phyloP scores from a whole-genome alignment of 352 stramenopile genomes.

The Globisporangium barbulae region DNA sequence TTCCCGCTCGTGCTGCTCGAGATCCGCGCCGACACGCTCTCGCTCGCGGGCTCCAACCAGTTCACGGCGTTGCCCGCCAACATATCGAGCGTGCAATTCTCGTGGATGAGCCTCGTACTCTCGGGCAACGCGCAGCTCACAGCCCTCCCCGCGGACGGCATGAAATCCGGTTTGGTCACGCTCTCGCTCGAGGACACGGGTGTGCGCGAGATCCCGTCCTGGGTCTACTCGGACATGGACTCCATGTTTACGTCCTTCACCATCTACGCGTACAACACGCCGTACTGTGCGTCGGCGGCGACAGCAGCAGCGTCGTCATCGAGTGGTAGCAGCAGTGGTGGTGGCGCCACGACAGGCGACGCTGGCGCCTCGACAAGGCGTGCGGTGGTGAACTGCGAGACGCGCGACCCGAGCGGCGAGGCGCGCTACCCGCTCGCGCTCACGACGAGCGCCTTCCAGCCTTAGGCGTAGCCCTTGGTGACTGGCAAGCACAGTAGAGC shows the following conservation, averaged over 20 bases:
- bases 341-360: neutral
- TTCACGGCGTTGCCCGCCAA: conserved; percentile 19
- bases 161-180: conserved; percentile 14
- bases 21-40: conserved; percentile 16
- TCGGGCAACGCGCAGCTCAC: conserved; percentile 11
- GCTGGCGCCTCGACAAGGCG: neutral
- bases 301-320: neutral
- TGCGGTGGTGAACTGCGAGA: conserved; percentile 21
- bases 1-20: conserved; percentile 16
- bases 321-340: neutral
- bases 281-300: conserved; percentile 17
- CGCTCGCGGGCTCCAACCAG: conserved; percentile 18
- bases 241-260: neutral
- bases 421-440: conserved; percentile 26
- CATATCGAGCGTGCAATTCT: conserved; percentile 23
- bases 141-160: conserved; percentile 7
- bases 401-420: conserved; percentile 25
- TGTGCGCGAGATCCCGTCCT: conserved; percentile 18
- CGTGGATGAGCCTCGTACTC: conserved; percentile 19
- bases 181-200: conserved; percentile 34
- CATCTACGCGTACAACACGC: conserved; percentile 34
- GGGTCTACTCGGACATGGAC: conserved; percentile 4
- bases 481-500: neutral
- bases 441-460: conserved; percentile 20
- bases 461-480: neutral